phyloP scores from a whole-genome alignment of 176 grass and related monocot species.

The Triticum timopheevii region DNA sequence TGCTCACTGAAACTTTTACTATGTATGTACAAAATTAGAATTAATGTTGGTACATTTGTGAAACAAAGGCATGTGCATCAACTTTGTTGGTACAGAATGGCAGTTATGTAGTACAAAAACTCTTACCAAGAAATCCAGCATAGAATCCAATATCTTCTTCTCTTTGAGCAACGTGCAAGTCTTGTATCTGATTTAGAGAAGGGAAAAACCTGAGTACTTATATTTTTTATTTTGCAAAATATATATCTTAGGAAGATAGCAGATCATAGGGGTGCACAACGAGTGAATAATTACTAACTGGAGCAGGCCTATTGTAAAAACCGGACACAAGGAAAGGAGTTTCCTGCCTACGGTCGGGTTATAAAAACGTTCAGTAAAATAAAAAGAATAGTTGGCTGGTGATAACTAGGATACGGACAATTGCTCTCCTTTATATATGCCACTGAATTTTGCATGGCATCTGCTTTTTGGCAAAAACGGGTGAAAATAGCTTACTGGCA shows the following conservation, averaged over 20 bases:
- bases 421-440: not conserved
- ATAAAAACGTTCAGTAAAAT: too few relatives aligned
- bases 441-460: not conserved
- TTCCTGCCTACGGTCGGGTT: not conserved
- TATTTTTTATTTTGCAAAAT: not conserved
- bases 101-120: not conserved
- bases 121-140: constrained; percentile 81
- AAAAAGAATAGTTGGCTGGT: not conserved
- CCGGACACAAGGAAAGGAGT: not conserved
- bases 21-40: not conserved
- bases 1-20: not conserved
- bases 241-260: not conserved
- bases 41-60: not conserved
- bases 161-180: constrained; percentile 48
- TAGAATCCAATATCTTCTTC: constrained; percentile 96
- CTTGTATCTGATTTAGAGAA: constrained; percentile 48
- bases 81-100: not conserved
- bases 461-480: not conserved
- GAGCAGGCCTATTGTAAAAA: not conserved
- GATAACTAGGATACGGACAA: not conserved
- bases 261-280: not conserved
- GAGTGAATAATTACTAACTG: too few relatives aligned
- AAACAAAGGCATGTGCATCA: not conserved
- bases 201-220: not conserved
- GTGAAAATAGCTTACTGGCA: not conserved